These are phyloP conservation scores for Maudiozyma humilis DNA, from an alignment of 1,139 yeast genomes.

Conservation along the genomic window DNA sequence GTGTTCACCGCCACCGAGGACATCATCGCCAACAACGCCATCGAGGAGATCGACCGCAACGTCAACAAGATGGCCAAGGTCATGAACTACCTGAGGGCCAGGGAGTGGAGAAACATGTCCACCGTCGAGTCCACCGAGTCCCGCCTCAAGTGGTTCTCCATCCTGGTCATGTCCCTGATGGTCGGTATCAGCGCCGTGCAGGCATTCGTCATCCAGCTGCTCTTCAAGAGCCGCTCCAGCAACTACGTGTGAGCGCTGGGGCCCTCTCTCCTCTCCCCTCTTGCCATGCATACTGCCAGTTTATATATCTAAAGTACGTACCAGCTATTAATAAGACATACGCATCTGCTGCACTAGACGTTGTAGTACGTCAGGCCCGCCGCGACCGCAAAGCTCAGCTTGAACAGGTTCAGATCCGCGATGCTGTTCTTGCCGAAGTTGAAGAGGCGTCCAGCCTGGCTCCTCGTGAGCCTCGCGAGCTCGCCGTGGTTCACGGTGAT, in stretches of 20 bases:
- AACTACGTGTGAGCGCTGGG: conserved; percentile 32
- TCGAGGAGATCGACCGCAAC: conserved; percentile 51
- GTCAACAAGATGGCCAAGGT: conserved; percentile 51
- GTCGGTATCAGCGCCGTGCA: conserved; percentile 59
- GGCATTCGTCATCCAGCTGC: conserved; percentile 48
- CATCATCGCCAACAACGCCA: conserved; percentile 46
- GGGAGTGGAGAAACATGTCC: conserved; percentile 68
- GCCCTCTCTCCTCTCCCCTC: too few species aligned
- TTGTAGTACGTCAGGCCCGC: conserved; percentile 15
- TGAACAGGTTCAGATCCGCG: conserved; percentile 13
- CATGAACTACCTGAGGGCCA: conserved; percentile 57
- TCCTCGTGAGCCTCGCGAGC: conserved; percentile 6
- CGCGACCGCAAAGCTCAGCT: conserved; percentile 18
- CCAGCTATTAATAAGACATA: too few species aligned
- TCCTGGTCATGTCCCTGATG: conserved; percentile 53
- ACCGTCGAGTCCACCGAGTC: conserved; percentile 60
- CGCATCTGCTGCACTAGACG: too few species aligned
- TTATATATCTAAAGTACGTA: too few species aligned
- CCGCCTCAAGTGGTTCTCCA: conserved; percentile 55
- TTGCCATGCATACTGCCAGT: too few species aligned
- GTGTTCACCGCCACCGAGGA: conserved; percentile 45
- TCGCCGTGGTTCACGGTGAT: conserved; percentile 13
- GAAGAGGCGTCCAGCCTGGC: conserved; percentile 6
- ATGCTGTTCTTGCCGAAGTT: conserved; percentile 6
- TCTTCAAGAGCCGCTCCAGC: conserved; percentile 36